phyloP scores from a whole-genome alignment of 495 filamentous ascomycete genomes.

The Penicillium bialowiezense region DNA sequence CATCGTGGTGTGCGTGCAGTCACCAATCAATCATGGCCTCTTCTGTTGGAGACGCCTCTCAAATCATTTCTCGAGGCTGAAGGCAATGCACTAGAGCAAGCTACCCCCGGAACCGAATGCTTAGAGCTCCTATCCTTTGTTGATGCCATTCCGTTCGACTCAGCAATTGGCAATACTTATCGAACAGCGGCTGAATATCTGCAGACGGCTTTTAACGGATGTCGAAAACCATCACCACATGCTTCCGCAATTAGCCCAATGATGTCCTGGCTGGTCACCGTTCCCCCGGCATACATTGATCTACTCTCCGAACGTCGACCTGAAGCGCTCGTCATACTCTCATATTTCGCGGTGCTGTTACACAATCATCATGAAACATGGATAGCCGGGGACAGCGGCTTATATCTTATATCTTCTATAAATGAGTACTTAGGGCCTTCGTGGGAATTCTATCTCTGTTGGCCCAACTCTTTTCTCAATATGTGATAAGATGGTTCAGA shows the following conservation, averaged over 20 bases:
- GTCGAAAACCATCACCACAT: neutral
- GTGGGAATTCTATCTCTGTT: neutral
- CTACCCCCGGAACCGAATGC: neutral
- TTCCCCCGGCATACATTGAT: slow-evolving; percentile 29
- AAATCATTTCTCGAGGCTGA: slow-evolving; percentile 9
- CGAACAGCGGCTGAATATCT: neutral
- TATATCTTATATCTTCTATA: neutral
- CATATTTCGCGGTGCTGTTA: slow-evolving; percentile 36
- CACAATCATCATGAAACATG: slow-evolving; percentile 32
- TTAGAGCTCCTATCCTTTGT: neutral
- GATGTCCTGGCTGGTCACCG: slow-evolving; percentile 32
- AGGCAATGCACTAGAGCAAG: slow-evolving; percentile 5
- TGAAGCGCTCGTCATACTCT: slow-evolving; percentile 43
- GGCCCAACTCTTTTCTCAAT: neutral
- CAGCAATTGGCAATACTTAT: neutral
- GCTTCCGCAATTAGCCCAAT: slow-evolving; percentile 6
- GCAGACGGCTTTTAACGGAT: neutral
- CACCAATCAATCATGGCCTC: slow-evolving; percentile 21
- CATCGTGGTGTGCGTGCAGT: slow-evolving; percentile 43
- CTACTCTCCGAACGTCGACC: slow-evolving; percentile 27
- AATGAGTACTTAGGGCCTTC: neutral
- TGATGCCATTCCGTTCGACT: neutral
- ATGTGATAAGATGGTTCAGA: no score
- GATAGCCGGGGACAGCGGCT: slow-evolving; percentile 33
- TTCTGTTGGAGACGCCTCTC: slow-evolving; percentile 11